These are phyloP conservation scores for Tilletia setariae DNA, from an alignment of 1,284 basidiomycete genomes.

Conservation along the genomic window DNA sequence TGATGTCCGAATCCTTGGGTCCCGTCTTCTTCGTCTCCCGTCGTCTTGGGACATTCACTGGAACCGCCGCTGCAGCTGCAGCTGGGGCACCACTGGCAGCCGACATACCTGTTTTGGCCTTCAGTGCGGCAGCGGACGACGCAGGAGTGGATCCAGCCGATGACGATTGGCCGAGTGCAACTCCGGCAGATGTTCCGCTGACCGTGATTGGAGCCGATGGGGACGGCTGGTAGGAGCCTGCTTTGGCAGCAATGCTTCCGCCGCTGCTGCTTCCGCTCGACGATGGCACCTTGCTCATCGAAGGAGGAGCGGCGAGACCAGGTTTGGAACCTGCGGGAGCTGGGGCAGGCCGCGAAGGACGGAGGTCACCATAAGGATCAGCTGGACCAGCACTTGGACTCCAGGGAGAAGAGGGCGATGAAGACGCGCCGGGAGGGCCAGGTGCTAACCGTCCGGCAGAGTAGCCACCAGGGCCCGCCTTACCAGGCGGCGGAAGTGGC, in stretches of 20 bases:
- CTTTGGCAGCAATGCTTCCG: not conserved
- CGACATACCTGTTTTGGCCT: conserved; percentile 23
- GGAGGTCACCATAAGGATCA: conserved; percentile 32
- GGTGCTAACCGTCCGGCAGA: conserved; percentile 23
- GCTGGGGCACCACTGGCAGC: conserved; percentile 17
- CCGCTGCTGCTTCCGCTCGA: conserved; percentile 4
- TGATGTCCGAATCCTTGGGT: conserved; percentile 81
- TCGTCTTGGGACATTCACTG: conserved; percentile 69
- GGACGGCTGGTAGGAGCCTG: not conserved
- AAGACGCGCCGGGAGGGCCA: conserved; percentile 19
- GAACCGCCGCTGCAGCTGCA: conserved; percentile 24
- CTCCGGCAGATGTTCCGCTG: not conserved
- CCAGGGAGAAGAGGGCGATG: conserved; percentile 23
- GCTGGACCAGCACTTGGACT: not conserved
- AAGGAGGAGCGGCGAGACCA: conserved; percentile 10
- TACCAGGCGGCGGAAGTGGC: conserved; percentile 5
- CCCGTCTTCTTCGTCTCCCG: conserved; percentile 68
- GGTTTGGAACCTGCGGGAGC: conserved; percentile 18
- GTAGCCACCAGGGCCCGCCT: conserved; percentile 5
- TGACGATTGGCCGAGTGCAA: not conserved
- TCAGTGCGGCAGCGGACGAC: conserved; percentile 22
- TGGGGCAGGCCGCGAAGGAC: conserved; percentile 37
- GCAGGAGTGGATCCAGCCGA: conserved; percentile 9
- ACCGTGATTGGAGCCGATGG: not conserved
- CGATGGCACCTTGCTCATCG: conserved; percentile 26